phyloP scores from a whole-genome alignment of 2,329 filamentous ascomycete species.

The Ascochyta rabiei region DNA sequence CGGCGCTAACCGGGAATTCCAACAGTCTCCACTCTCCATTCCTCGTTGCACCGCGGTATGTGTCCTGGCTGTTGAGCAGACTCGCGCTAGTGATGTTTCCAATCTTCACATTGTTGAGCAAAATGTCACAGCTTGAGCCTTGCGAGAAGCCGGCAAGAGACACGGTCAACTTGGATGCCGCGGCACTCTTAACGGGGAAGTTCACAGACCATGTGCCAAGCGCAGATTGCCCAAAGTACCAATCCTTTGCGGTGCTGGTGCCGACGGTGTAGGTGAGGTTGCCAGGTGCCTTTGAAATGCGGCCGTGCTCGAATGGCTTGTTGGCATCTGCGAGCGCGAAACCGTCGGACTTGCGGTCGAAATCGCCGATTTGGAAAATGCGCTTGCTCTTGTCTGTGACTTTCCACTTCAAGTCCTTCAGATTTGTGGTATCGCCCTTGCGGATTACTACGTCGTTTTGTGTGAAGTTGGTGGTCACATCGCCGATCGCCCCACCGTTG shows the following conservation, averaged over 20 bases:
- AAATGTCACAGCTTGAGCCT: constrained; percentile 50
- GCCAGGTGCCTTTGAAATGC: constrained; percentile 53
- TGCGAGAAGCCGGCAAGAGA: constrained; percentile 55
- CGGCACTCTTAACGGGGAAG: constrained; percentile 38
- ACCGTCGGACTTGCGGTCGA: constrained; percentile 55
- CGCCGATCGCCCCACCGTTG: constrained; percentile 52
- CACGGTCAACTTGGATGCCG: constrained; percentile 49
- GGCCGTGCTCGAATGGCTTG: constrained; percentile 53
- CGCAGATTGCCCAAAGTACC: constrained; percentile 57
- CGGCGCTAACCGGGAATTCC: constrained; percentile 47
- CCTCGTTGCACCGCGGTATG: constrained; percentile 56
- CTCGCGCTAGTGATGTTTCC: constrained; percentile 49
- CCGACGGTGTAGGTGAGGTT: constrained; percentile 55
- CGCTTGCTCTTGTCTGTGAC: constrained; percentile 45
- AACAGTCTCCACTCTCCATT: constrained; percentile 58
- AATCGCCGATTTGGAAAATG: constrained; percentile 58
- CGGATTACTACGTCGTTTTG: constrained; percentile 51
- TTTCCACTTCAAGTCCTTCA: constrained; percentile 52
- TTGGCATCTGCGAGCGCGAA: constrained; percentile 51
- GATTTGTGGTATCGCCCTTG: constrained; percentile 42
- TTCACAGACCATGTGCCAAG: constrained; percentile 42
- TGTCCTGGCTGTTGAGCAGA: constrained; percentile 53
- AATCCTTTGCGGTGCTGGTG: constrained; percentile 45
- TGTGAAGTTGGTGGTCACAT: constrained; percentile 55
- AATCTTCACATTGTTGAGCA: constrained; percentile 50